phyloP scores from a whole-genome alignment of 257 asterid species.

The Solanum microdontum region DNA sequence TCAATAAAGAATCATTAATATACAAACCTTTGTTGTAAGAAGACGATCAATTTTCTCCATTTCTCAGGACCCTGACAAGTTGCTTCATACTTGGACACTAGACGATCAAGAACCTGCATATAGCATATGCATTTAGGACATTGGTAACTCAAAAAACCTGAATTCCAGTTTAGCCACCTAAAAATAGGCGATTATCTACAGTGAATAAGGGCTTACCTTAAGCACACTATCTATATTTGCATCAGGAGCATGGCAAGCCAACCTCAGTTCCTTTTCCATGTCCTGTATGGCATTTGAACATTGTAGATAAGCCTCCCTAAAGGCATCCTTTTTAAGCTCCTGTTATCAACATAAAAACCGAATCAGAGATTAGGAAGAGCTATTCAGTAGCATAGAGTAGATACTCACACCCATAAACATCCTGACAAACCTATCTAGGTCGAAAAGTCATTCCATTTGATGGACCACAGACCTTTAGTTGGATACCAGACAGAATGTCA shows the following conservation, averaged over 20 bases:
- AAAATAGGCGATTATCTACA: background rate
- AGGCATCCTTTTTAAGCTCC: slow-evolving; percentile 88
- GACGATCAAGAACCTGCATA: slow-evolving; percentile 73
- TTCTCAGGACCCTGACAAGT: slow-evolving; percentile 94
- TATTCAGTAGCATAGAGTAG: background rate
- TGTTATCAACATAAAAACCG: slow-evolving; percentile 27
- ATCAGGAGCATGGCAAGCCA: slow-evolving; percentile 71
- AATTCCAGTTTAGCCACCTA: background rate
- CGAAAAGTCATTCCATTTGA: background rate
- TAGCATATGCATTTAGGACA: background rate
- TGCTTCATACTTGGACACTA: slow-evolving; percentile 65
- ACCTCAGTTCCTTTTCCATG: slow-evolving; percentile 87
- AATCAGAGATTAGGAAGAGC: slow-evolving; percentile 4
- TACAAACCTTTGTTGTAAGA: slow-evolving; percentile 78
- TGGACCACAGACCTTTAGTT: background rate
- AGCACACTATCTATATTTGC: slow-evolving; percentile 65
- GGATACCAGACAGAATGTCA: background rate
- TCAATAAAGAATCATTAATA: background rate
- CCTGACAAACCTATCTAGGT: background rate
- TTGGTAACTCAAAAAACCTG: background rate
- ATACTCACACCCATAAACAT: background rate
- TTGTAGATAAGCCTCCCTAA: slow-evolving; percentile 73
- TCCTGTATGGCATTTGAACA: slow-evolving; percentile 64
- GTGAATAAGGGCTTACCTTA: slow-evolving; percentile 35
- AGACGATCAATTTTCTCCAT: slow-evolving; percentile 64